Conservation (phyloP, 2,329 filamentous ascomycete genomes). For the Canariomyces notabilis region DNA sequence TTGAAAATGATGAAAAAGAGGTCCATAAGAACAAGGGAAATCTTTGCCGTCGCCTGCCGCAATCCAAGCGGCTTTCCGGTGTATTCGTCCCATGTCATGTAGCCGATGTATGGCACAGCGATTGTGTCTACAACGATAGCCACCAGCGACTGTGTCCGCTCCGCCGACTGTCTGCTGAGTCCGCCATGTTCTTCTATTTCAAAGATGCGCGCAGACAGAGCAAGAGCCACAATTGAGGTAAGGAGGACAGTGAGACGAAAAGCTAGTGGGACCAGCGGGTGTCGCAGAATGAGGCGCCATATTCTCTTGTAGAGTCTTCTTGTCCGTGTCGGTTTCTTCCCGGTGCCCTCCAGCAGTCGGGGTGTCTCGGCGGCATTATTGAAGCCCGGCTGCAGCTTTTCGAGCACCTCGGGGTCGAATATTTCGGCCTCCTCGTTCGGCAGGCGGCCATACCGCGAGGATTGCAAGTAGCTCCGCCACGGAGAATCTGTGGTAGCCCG, state of each 20-base stretch:
- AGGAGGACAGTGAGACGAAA: conserved; percentile 78
- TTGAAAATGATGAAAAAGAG: conserved; percentile 97
- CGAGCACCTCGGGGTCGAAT: conserved; percentile 41
- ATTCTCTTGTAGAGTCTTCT: conserved; percentile 53
- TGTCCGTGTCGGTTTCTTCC: conserved; percentile 30
- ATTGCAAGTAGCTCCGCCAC: conserved; percentile 51
- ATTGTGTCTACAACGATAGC: conserved; percentile 85
- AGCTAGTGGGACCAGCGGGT: conserved; percentile 77
- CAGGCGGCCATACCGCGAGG: conserved; percentile 47
- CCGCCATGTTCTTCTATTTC: conserved; percentile 46
- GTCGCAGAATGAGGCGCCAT: conserved; percentile 66
- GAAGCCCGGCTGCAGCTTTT: conserved; percentile 43
- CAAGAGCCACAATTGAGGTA: conserved; percentile 78
- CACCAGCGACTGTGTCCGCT: conserved; percentile 76
- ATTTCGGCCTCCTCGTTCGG: conserved; percentile 45
- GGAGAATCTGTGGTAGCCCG: conserved; percentile 39
- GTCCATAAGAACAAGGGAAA: conserved; percentile 84
- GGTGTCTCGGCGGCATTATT: conserved; percentile 34
- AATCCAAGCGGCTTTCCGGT: conserved; percentile 88
- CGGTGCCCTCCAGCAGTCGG: conserved; percentile 24
- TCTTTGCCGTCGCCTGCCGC: conserved; percentile 76
- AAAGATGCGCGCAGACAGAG: conserved; percentile 71
- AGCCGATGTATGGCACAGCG: conserved; percentile 82
- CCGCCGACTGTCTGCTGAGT: conserved; percentile 35
- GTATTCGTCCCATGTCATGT: conserved; percentile 96